Evolutionary conservation across 306 rosid species (phyloP).

Genomic region (Casuarina glauca): DNA sequence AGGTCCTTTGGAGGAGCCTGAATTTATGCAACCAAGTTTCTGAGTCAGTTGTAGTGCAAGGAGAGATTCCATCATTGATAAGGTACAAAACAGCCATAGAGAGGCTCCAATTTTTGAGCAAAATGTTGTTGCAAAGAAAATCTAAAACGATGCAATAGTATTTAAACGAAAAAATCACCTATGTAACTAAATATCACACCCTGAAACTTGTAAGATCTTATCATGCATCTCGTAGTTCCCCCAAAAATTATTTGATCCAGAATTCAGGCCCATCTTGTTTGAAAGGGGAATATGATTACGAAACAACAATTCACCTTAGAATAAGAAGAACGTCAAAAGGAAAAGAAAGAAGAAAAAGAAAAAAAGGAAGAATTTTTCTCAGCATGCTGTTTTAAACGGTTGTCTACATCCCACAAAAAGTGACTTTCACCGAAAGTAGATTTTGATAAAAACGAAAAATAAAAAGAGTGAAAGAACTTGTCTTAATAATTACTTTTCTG

Average conservation of each 20-base stretch:
- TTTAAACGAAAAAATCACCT: background rate
- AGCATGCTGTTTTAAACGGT: background rate
- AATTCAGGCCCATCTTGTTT: background rate
- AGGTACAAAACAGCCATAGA: background rate
- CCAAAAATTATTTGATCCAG: background rate
- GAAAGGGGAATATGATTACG: too few relatives aligned
- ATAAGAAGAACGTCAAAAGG: too few relatives aligned
- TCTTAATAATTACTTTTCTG: too few relatives aligned
- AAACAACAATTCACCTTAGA: too few relatives aligned
- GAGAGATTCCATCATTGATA: background rate
- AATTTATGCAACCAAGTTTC: constrained; percentile 22
- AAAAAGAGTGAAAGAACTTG: too few relatives aligned
- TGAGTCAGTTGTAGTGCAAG: background rate
- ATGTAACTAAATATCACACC: background rate
- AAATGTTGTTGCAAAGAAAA: background rate
- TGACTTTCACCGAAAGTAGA: too few relatives aligned
- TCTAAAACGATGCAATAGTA: background rate
- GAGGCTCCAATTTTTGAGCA: background rate
- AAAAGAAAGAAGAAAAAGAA: background rate
- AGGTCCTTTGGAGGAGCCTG: constrained; percentile 55
- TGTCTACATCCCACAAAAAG: too few relatives aligned
- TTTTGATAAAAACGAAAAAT: too few relatives aligned
- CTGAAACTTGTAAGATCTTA: background rate
- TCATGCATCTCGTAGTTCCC: background rate
- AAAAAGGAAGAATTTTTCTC: background rate